phyloP scores from a whole-genome alignment of 2,329 filamentous ascomycete genomes.

The Penicillium oxalicum region DNA sequence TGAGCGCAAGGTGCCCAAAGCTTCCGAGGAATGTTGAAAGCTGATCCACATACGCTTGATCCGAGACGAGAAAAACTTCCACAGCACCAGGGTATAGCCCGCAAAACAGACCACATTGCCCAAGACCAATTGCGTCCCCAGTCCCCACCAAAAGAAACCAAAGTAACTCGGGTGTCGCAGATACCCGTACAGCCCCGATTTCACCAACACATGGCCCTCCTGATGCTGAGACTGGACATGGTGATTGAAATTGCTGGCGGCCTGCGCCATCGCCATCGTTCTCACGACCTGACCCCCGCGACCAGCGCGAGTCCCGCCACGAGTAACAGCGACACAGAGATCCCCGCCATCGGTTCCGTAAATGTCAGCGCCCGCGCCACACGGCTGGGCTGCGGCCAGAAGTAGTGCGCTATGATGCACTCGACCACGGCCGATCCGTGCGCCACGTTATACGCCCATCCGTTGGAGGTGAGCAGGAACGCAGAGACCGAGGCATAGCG shows the following conservation, averaged over 20 bases:
- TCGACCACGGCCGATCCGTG: constrained; percentile 71
- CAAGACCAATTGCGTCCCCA: constrained; percentile 87
- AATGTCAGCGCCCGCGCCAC: constrained; percentile 42
- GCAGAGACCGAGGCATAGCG: constrained; percentile 63
- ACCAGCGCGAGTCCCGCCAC: constrained; percentile 59
- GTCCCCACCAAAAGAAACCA: constrained; percentile 96
- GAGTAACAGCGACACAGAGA: constrained; percentile 29
- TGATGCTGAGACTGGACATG: constrained; percentile 65
- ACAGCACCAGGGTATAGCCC: constrained; percentile 69
- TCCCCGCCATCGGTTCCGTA: constrained; percentile 30
- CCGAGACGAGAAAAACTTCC: constrained; percentile 73
- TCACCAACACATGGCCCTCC: constrained; percentile 74
- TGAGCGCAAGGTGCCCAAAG: too few species aligned
- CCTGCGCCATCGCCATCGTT: constrained; percentile 80
- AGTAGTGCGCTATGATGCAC: constrained; percentile 46
- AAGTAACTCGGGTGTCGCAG: constrained; percentile 91
- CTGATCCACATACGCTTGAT: constrained; percentile 53
- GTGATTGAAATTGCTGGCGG: constrained; percentile 88
- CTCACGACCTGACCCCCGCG: constrained; percentile 67
- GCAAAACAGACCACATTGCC: constrained; percentile 76
- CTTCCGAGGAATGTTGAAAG: too few species aligned
- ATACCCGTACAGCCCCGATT: constrained; percentile 67
- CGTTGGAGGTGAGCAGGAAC: constrained; percentile 81
- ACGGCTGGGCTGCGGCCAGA: constrained; percentile 17
- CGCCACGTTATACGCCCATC: constrained; percentile 74